Evolutionary conservation across 352 stramenopile species (phyloP).

Genomic region (Globisporangium apiculatum): DNA sequence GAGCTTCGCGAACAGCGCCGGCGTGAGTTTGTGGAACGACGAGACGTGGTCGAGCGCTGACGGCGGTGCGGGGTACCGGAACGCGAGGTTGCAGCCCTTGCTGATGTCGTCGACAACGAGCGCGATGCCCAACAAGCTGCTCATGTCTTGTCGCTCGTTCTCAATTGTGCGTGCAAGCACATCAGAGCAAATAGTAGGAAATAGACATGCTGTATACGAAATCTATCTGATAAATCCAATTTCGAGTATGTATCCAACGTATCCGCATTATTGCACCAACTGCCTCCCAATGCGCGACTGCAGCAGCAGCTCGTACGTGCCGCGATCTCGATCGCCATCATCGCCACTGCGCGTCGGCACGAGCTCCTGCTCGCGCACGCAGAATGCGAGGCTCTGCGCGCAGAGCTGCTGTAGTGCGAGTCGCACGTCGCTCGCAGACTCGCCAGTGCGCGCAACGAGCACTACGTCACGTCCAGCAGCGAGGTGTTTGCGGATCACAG

Average conservation of each 20-base stretch:
- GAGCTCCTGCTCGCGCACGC: conserved; percentile 32
- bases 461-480: conserved; percentile 22
- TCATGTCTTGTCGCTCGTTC: conserved; percentile 11
- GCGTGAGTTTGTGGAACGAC: conserved; percentile 71
- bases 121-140: conserved; percentile 57
- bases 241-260: neutral
- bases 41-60: conserved; percentile 36
- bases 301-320: conserved; percentile 1
- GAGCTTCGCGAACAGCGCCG: conserved; percentile 76
- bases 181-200: neutral
- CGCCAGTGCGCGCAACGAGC: conserved; percentile 5
- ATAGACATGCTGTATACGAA: neutral
- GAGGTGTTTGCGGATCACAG: conserved; percentile 27
- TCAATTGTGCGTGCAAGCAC: neutral
- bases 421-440: conserved; percentile 10
- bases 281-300: neutral
- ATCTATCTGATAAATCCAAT: neutral
- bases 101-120: conserved; percentile 87
- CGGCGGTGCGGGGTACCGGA: conserved; percentile 68
- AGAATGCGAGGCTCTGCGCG: conserved; percentile 38
- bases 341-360: conserved; percentile 13
- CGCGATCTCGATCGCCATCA: neutral
- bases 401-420: conserved; percentile 52
- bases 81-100: conserved; percentile 83
- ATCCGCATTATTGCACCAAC: neutral